Base-by-base conservation (phyloP, 257 asterid species). In the Lantana camara region DNA sequence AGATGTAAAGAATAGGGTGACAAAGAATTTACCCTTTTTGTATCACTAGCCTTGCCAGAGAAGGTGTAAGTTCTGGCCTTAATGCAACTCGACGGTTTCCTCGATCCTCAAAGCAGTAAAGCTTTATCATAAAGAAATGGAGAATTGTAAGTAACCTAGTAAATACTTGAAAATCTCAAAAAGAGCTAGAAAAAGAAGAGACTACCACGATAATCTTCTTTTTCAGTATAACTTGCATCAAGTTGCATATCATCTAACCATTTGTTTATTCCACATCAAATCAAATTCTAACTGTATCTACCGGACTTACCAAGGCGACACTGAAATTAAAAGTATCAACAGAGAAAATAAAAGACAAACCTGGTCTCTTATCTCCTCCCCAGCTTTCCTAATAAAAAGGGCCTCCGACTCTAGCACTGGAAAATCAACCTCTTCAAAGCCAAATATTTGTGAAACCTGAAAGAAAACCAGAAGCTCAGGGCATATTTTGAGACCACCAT, bases 41-140 rank as follows among this genome's bases (percentile, higher is more conserved):
- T 71, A 93, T 83, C 80, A 93, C 99, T 63, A 93, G 95, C 79
- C 99, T 87, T 47, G 97, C 97, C 68, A 93, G 65, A 15, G 99
- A 93, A 68, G 99, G 99, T 59, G 99, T 93, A 52, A 93, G 97
- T 83, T 93, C 99, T 34, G 99, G 97, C 77, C 99, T 90, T 75
- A 93, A 71, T 38, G 97, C 99, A 73, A 93, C 97, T 74, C 99
- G 80, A 15, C 96, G 97, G 59, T 85, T 87, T 63, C 96, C 97
- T 19, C 96, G 87, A 70, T 93, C 99, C 78, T 93, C 97, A 82
- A 93, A 93, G 80, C 97, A 85, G 76, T 93, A 93, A 69, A 93
- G 92, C 99, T 93, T 77, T 70, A 73, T 46, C 49, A 45, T 63
- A 73, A 69, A 34, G 64, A 23, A 41, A 77, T 44, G 19, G 35